Evolutionary conservation across 164 flowering plant genomes (phyloP).

Genomic region (Chloranthus sessilifolius): DNA sequence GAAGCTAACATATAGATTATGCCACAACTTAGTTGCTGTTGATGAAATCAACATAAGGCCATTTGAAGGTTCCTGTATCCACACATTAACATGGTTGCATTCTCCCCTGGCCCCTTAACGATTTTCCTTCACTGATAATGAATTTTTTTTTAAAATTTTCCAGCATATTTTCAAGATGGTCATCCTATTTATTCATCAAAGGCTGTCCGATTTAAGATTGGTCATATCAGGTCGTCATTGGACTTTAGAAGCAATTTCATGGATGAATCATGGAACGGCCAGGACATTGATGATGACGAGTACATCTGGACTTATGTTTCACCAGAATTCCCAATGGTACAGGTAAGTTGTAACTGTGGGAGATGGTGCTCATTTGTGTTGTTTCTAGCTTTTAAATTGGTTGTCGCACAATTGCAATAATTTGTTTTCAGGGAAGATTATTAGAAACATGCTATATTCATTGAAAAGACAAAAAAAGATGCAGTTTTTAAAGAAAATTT

Average conservation of each 20-base stretch:
- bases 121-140: constrained; percentile 1
- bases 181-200: constrained; percentile 45
- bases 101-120: not conserved
- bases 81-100: too few species aligned
- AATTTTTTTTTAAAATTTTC: not conserved
- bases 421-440: too few species aligned
- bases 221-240: constrained; percentile 23
- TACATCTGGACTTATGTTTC: constrained; percentile 40
- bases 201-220: constrained; percentile 44
- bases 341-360: constrained; percentile 21
- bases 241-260: constrained; percentile 6
- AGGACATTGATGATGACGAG: constrained; percentile 13
- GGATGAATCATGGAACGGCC: constrained; percentile 12
- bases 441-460: too few species aligned
- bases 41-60: constrained; percentile 66
- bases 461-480: too few species aligned
- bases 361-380: not conserved
- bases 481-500: too few species aligned
- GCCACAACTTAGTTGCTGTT: constrained; percentile 48
- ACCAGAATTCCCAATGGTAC: constrained; percentile 42
- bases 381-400: not conserved
- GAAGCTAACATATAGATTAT: constrained; percentile 53
- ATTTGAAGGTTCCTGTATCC: constrained; percentile 65
- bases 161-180: constrained; percentile 50
- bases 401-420: too few species aligned